Conservation (phyloP, 75 land plant species). For the Ceratopteris richardii region DNA sequence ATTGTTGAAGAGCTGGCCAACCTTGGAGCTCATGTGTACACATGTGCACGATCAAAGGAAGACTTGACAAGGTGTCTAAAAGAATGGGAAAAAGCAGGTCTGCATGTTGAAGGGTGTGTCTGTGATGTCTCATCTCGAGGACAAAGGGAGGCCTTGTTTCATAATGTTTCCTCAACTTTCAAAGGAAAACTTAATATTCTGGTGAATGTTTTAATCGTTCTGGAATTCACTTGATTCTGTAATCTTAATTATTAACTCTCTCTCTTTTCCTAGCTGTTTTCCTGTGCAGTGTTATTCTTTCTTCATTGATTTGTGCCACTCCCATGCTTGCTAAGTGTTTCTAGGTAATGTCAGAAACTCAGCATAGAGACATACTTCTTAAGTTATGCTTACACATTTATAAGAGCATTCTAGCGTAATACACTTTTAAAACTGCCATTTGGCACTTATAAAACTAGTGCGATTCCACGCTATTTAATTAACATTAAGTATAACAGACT, state of each 20-base stretch:
- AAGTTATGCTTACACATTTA: no score
- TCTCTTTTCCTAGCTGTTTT: slow-evolving; percentile 1
- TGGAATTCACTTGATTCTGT: neutral
- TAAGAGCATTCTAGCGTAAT: no score
- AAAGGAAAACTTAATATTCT: slow-evolving; percentile 50
- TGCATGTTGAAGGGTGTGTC: slow-evolving; percentile 44
- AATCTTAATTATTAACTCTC: neutral
- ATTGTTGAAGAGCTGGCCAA: slow-evolving; percentile 1
- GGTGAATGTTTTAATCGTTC: slow-evolving; percentile 17
- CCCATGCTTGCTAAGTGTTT: no score
- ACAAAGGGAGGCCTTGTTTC: slow-evolving; percentile 31
- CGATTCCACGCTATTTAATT: no score
- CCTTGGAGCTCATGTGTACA: slow-evolving; percentile 57
- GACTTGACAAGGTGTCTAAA: slow-evolving; percentile 29
- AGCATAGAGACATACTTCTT: no score
- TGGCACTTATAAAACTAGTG: no score
- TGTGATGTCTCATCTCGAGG: slow-evolving; percentile 40
- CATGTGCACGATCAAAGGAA: slow-evolving; percentile 43
- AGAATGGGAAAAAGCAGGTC: slow-evolving; percentile 42
- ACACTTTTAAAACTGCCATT: no score
- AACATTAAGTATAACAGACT: no score
- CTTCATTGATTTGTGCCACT: no score
- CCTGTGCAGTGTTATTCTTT: neutral
- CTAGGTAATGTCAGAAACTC: no score
- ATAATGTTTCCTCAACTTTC: slow-evolving; percentile 20